Conservation (phyloP, 2,329 filamentous ascomycete species). For the Geoglossum cookeanum region DNA sequence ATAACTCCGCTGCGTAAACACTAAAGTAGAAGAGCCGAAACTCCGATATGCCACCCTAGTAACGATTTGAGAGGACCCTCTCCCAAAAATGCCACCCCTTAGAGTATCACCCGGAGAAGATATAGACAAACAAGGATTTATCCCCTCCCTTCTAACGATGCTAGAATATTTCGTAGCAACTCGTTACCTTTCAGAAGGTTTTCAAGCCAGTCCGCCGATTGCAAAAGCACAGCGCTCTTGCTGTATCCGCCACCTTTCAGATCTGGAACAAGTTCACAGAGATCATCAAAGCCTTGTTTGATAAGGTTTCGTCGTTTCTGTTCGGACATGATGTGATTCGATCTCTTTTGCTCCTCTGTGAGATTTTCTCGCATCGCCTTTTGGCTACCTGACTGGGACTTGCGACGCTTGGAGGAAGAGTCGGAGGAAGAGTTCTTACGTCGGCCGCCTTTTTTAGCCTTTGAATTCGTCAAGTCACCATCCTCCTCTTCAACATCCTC, state of each 20-base stretch:
- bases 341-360: slow-evolving; percentile 60
- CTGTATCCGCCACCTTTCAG: slow-evolving; percentile 57
- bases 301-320: slow-evolving; percentile 72
- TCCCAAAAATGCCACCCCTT: not conserved
- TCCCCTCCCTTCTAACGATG: slow-evolving; percentile 20
- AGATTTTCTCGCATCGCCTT: slow-evolving; percentile 42
- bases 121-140: not conserved
- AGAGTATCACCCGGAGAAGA: not conserved
- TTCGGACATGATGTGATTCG: slow-evolving; percentile 74
- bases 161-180: slow-evolving; percentile 33
- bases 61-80: not conserved
- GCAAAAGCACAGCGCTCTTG: slow-evolving; percentile 61
- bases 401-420: slow-evolving; percentile 27
- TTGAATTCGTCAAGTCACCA: slow-evolving; percentile 19
- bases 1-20: not conserved
- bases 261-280: slow-evolving; percentile 58
- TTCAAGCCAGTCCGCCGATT: slow-evolving; percentile 63
- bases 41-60: not conserved
- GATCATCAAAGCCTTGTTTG: slow-evolving; percentile 62
- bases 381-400: slow-evolving; percentile 23
- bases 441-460: not conserved
- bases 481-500: slow-evolving; percentile 27
- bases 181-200: slow-evolving; percentile 51
- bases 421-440: not conserved
- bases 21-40: not conserved